Conservation (phyloP, 495 filamentous ascomycete species). For the Peziza echinospora region DNA sequence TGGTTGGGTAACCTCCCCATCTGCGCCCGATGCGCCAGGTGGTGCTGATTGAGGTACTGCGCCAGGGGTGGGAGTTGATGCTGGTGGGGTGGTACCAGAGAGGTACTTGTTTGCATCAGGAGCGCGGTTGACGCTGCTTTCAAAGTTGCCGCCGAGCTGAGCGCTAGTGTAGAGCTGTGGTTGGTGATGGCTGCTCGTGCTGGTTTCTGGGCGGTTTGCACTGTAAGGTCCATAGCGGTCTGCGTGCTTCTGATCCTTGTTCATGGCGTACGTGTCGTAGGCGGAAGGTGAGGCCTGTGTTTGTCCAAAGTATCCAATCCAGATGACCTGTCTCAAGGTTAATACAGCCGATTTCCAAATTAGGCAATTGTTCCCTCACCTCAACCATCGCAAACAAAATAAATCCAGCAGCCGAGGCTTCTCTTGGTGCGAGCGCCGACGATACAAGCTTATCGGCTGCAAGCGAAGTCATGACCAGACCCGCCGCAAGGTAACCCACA, state of each 20-base stretch:
- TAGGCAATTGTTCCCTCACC: slow-evolving; percentile 26
- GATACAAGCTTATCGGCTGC: slow-evolving; percentile 69
- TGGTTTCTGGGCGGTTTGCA: slow-evolving; percentile 53
- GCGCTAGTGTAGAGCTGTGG: slow-evolving; percentile 96
- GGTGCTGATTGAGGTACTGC: slow-evolving; percentile 19
- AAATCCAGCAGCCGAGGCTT: slow-evolving; percentile 80
- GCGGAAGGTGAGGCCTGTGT: slow-evolving; percentile 45
- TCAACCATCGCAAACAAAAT: slow-evolving; percentile 91
- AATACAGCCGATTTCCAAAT: not conserved
- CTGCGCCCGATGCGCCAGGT: slow-evolving; percentile 22
- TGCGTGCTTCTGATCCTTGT: slow-evolving; percentile 54
- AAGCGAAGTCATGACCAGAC: slow-evolving; percentile 62
- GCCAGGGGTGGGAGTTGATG: slow-evolving; percentile 13
- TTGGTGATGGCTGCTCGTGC: slow-evolving; percentile 44
- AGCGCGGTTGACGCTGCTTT: slow-evolving; percentile 83
- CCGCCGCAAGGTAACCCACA: slow-evolving; percentile 65
- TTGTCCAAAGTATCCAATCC: slow-evolving; percentile 99
- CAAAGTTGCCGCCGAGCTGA: slow-evolving; percentile 70
- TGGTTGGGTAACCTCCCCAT: slow-evolving; percentile 46
- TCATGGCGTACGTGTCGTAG: slow-evolving; percentile 76
- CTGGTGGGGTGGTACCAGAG: slow-evolving; percentile 23
- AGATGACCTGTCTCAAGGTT: slow-evolving; percentile 48
- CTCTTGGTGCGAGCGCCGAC: slow-evolving; percentile 39
- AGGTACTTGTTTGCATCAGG: slow-evolving; percentile 23
- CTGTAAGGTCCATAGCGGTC: slow-evolving; percentile 34